These are phyloP conservation scores for Mrakia gelida DNA, from an alignment of 768 basidiomycete species.

Conservation along the genomic window DNA sequence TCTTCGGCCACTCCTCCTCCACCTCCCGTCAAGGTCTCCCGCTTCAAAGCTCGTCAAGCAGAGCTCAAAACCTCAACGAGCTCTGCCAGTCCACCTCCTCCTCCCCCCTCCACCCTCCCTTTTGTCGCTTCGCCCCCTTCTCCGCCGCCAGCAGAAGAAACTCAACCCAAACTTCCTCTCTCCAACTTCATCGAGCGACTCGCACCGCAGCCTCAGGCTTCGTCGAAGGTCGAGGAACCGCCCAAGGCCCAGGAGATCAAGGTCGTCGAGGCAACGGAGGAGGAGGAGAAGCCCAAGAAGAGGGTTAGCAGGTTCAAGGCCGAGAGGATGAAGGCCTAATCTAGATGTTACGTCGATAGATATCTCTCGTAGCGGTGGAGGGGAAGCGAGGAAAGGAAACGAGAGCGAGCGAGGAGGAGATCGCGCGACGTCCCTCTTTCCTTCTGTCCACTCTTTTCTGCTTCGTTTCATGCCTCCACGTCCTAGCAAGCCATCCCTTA, in stretches of 20 bases:
- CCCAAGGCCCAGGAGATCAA: background rate
- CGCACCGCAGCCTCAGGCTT: background rate
- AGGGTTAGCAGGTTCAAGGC: constrained; percentile 21
- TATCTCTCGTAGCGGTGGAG: no score
- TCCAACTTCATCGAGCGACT: background rate
- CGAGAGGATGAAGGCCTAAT: constrained; percentile 9
- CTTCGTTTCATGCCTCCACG: no score
- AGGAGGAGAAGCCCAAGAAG: constrained; percentile 5
- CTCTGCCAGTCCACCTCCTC: background rate
- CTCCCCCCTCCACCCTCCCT: background rate
- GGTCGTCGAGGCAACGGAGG: background rate
- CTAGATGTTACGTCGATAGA: no score
- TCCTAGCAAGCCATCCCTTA: no score
- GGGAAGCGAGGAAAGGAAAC: no score
- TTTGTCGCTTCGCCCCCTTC: background rate
- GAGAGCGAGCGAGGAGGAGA: no score
- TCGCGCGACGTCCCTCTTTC: no score
- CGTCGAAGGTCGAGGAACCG: background rate
- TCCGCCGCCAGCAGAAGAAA: background rate
- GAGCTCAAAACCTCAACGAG: background rate
- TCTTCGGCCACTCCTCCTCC: background rate
- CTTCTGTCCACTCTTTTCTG: no score
- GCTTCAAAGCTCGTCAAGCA: constrained; percentile 18
- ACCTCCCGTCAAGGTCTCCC: constrained; percentile 6
- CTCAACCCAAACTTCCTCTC: background rate